Base-by-base conservation (phyloP, 1,139 yeast genomes). In the Blastobotrys aristatus region DNA sequence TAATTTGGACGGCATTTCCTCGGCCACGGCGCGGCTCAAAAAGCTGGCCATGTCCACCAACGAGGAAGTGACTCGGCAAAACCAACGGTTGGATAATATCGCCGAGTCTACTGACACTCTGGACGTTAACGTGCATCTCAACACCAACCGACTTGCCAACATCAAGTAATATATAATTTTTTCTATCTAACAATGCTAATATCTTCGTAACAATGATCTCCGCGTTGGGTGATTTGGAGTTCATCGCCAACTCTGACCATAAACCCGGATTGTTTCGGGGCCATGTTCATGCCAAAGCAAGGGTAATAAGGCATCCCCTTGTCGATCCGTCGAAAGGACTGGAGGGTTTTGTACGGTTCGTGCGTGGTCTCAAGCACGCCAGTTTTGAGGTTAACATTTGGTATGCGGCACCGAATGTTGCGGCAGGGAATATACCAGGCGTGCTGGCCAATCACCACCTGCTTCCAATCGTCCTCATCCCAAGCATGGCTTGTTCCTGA, bases 91-190 rank as follows among this genome's bases (percentile, higher is more conserved):
- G 34, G 76, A 70, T 45, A 68, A 72, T 37, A 72, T 79, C 53
- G 80, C 77, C 46, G 74, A 75, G 48, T 70, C 72, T 53, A 71
- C 82, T 18, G 82, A 77, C 55, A 70, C 68, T 40, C 62, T 79
- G 56, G 82, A 79, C 56, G 71, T 76, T 43, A 74, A 71, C 50
- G 73, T 79, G 22, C 80, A 78, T 56, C 64, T 76, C 56, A 79
- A 70, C 53, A 68, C 74, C 4, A 61, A 68, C 22, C 62, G 75
- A 22, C 55, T 72, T 54, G 69, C 71, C 20, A 60, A 67, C 34
- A 68, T 71, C 51, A 63, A 58, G 24, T 71, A 62, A n/a, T 20
- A 37, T 14, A 22, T 22, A 6, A 22, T 24, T 24, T 24, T 24
- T 24, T 24, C 10, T 24, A 6, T 34, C 24, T 17, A 18, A 17